A percentile compares a stretch with the other conserved stretches of the same genome.
Evolutionary conservation across 2,329 filamentous ascomycete genomes (phyloP).

Genomic region (Cercospora nicotianae): DNA sequence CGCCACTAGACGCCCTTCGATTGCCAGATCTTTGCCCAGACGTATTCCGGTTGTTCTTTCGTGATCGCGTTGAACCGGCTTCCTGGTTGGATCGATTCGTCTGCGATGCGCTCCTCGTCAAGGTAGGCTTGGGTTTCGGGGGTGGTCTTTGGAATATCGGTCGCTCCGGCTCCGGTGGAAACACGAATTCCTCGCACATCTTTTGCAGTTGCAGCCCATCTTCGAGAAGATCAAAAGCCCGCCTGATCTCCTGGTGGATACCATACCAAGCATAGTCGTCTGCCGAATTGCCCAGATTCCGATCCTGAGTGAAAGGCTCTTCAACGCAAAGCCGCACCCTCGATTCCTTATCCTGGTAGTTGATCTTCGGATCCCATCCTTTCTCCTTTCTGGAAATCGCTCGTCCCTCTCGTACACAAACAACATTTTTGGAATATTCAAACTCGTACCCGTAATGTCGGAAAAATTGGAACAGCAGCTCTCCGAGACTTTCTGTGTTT

Average conservation of each 20-base stretch:
- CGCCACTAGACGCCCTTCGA: constrained; percentile 59
- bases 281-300: constrained; percentile 93
- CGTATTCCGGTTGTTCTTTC: constrained; percentile 48
- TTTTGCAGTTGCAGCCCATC: constrained; percentile 72
- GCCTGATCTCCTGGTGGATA: constrained; percentile 82
- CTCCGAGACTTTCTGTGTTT: constrained; percentile 80
- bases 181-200: constrained; percentile 85
- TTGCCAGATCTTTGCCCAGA: constrained; percentile 51
- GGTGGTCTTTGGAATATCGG: constrained; percentile 55
- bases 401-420: constrained; percentile 82
- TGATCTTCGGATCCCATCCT: constrained; percentile 69
- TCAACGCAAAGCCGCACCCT: constrained; percentile 86
- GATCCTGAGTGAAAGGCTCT: constrained; percentile 86
- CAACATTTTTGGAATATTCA: constrained; percentile 78
- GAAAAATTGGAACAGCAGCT: constrained; percentile 94
- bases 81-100: constrained; percentile 52
- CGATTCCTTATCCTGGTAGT: constrained; percentile 48
- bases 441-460: constrained; percentile 92
- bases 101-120: constrained; percentile 51
- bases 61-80: constrained; percentile 38
- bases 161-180: constrained; percentile 73
- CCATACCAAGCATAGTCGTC: constrained; percentile 93
- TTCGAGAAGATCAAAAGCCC: constrained; percentile 80
- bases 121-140: constrained; percentile 56
- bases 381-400: constrained; percentile 80